phyloP scores from a whole-genome alignment of 1,139 yeast genomes.

The Arxiozyma slooffiae region DNA sequence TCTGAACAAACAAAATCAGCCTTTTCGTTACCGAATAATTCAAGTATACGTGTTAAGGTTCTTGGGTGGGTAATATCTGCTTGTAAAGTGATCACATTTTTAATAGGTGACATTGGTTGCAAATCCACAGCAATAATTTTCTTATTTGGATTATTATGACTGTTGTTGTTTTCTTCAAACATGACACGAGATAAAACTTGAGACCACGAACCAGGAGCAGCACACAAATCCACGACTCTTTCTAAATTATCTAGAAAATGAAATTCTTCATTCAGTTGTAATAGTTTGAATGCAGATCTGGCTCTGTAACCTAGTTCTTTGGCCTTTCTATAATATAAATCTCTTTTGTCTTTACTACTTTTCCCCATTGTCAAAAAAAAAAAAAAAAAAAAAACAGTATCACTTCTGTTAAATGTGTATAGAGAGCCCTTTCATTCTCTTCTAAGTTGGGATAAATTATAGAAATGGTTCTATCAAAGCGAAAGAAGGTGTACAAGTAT shows the following conservation, averaged over 20 bases:
- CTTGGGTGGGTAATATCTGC: slow-evolving; percentile 96
- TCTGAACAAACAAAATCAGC: slow-evolving; percentile 96
- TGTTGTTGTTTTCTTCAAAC: slow-evolving; percentile 33
- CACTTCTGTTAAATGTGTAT: neutral
- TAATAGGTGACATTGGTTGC: slow-evolving; percentile 94
- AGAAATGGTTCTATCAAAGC: neutral
- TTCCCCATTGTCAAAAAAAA: slow-evolving; percentile 57
- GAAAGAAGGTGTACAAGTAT: neutral
- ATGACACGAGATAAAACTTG: slow-evolving; percentile 79
- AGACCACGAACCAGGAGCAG: slow-evolving; percentile 99
- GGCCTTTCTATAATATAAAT: slow-evolving; percentile 80
- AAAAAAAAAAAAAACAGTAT: no score
- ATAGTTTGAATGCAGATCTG: slow-evolving; percentile 83
- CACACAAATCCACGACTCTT: slow-evolving; percentile 92
- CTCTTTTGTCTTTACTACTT: slow-evolving; percentile 90
- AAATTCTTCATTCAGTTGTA: slow-evolving; percentile 84
- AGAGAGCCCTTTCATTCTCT: neutral
- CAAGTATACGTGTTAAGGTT: slow-evolving; percentile 64
- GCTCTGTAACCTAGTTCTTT: slow-evolving; percentile 98
- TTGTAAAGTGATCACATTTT: slow-evolving; percentile 77
- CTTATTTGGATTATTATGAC: slow-evolving; percentile 35
- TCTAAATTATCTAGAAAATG: slow-evolving; percentile 57
- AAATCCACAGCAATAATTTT: slow-evolving; percentile 89
- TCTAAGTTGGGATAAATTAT: neutral
- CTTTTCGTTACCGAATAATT: slow-evolving; percentile 77